Evolutionary conservation across 2,329 filamentous ascomycete species (phyloP), one percentile per base, ranked within the genome.

Genomic region (Nannizziopsis barbatae): DNA sequence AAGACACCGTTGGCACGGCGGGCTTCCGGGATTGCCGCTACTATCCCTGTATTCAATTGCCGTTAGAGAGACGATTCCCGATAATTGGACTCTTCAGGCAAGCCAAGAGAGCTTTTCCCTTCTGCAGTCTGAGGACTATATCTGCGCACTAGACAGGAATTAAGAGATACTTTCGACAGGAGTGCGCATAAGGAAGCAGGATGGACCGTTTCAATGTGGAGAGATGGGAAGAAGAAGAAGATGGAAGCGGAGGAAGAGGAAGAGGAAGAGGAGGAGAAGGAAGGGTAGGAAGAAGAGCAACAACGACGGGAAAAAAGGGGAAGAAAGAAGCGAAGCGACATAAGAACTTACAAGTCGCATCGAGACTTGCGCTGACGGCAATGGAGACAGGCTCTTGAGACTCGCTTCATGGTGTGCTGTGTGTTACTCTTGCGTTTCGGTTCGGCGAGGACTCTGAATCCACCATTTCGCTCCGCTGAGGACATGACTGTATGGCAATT

Each of bases 1-100:
- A 52, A 75, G 71, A 62, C 77, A 80, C 47, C 77, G 67, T 45
- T 75, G 70, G 55, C 77, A 80, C 20, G 77, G 77, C 22, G 69
- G 69, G 67, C 72, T 58, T 60, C 71, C 61, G 59, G 72, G 62
- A 65, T 67, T 61, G 62, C 74, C 64, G 68, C 73, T 65, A 58
- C 63, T 58, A 57, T 70, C 59, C 59, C 70, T 66, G 38, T 42
- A 33, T 33, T 50, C 15, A 49, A 47, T 35, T 31, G 39, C 40
- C 41, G 47, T 48, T 33, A 50, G 40, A 50, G 40, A 32, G 47
- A 38, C 18, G 18, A n/a, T 27, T 38, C 41, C 33, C 15, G 35
- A 18, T 5, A 17, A 22, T 2, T 2, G 14, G 14, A 36, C 33
- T 12, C 33, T 15, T 15, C 33, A 36, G 33, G 33, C 11, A 36